Conservation (phyloP, 1,284 basidiomycete genomes). For the Polyporus tsugae region DNA sequence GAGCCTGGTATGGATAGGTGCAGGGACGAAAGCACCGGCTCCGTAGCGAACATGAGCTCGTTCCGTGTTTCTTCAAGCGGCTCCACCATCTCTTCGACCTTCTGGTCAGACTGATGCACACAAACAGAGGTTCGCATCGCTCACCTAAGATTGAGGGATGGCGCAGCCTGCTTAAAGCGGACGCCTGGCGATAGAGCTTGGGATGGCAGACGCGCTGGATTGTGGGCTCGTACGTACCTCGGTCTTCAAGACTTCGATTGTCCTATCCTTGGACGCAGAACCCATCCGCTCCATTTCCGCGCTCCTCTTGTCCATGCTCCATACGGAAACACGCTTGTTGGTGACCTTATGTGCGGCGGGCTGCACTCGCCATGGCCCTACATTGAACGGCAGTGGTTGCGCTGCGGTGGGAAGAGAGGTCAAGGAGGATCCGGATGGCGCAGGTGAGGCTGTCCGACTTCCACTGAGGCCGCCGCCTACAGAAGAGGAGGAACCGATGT, state of each 20-base stretch:
- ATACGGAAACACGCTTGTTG: slow-evolving; percentile 87
- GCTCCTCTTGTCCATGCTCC: slow-evolving; percentile 87
- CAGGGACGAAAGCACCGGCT: slow-evolving; percentile 84
- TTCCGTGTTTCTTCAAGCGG: slow-evolving; percentile 94
- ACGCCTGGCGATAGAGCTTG: slow-evolving; percentile 62
- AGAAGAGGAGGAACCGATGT: slow-evolving; percentile 58
- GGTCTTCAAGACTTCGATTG: slow-evolving; percentile 84
- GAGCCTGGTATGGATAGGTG: slow-evolving; percentile 76
- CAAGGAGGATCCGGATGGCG: slow-evolving; percentile 54
- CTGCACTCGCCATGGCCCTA: slow-evolving; percentile 91
- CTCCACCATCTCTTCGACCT: slow-evolving; percentile 87
- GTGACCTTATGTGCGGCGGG: slow-evolving; percentile 88
- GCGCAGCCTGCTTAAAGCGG: slow-evolving; percentile 84
- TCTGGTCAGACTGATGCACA: slow-evolving; percentile 15
- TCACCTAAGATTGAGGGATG: slow-evolving; percentile 93
- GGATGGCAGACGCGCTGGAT: slow-evolving; percentile 7
- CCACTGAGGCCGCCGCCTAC: slow-evolving; percentile 29
- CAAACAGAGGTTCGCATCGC: slow-evolving; percentile 27
- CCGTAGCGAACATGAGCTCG: slow-evolving; percentile 93
- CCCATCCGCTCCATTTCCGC: slow-evolving; percentile 77
- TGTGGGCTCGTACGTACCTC: slow-evolving; percentile 66
- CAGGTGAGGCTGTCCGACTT: slow-evolving; percentile 71
- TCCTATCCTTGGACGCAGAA: slow-evolving; percentile 70
- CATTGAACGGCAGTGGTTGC: slow-evolving; percentile 63
- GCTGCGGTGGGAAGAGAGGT: slow-evolving; percentile 50